phyloP scores from a whole-genome alignment of 306 rosid genomes.

The Datisca glomerata region DNA sequence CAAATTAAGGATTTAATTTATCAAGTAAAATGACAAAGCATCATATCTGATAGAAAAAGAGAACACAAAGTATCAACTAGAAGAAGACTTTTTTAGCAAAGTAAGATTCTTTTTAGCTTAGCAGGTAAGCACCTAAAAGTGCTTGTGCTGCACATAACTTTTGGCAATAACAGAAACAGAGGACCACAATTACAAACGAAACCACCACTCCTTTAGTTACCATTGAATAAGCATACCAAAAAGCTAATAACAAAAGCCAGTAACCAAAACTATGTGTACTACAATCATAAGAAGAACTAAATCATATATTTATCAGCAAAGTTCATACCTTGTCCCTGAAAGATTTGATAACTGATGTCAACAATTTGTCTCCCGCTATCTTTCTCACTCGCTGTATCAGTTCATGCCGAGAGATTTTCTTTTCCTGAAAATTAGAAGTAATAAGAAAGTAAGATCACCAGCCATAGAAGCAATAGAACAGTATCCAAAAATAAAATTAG shows the following conservation, averaged over 20 bases:
- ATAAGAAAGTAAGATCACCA: neutral
- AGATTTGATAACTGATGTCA: conserved; percentile 43
- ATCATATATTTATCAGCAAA: neutral
- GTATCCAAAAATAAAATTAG: neutral
- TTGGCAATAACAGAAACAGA: neutral
- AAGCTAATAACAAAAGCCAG: too few relatives aligned
- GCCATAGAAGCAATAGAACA: neutral
- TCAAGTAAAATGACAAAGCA: too few relatives aligned
- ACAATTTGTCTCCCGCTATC: conserved; percentile 61
- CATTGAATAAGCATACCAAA: too few relatives aligned
- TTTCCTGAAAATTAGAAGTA: conserved; percentile 32
- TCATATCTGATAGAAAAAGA: too few relatives aligned
- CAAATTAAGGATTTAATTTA: too few relatives aligned
- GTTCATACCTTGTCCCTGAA: conserved; percentile 44
- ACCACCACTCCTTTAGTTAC: neutral
- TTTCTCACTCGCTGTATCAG: conserved; percentile 43
- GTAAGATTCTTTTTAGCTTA: conserved; percentile 11
- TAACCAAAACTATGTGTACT: too few relatives aligned
- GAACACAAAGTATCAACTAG: too few relatives aligned
- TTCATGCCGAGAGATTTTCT: conserved; percentile 42
- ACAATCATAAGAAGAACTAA: neutral
- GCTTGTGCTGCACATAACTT: neutral
- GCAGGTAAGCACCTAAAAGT: conserved; percentile 9
- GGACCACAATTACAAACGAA: neutral
- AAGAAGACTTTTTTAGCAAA: conserved; percentile 9